Percentiles rank a stretch among this genome's conserved stretches.
Evolutionary conservation across 768 basidiomycete genomes (phyloP).

Genomic region (Termitomyces sp.): DNA sequence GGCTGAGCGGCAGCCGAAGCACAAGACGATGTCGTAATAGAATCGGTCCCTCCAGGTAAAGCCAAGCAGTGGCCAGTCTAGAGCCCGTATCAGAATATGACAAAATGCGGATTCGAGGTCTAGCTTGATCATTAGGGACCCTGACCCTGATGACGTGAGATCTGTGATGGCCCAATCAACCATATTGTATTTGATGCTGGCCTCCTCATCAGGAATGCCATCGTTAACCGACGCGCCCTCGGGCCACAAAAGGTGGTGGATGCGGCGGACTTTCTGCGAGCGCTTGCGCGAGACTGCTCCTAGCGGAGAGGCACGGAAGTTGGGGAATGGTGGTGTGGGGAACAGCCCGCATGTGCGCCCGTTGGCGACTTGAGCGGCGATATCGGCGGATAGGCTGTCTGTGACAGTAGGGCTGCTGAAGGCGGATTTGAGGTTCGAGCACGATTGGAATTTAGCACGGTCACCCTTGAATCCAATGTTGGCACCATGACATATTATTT

Average conservation of each 20-base stretch:
- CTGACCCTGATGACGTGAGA: neutral
- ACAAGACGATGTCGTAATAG: neutral
- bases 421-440: neutral
- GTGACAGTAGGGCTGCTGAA: neutral
- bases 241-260: too few species aligned
- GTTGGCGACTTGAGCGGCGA: neutral
- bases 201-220: neutral
- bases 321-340: neutral
- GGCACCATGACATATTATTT: too few species aligned
- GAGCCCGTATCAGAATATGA: neutral
- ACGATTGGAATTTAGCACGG: neutral
- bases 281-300: neutral
- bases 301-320: neutral
- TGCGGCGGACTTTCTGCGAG: neutral
- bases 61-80: neutral
- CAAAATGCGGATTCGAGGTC: neutral
- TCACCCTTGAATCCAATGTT: neutral
- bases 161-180: neutral
- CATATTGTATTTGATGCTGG: neutral
- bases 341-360: neutral
- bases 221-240: neutral
- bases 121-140: neutral
- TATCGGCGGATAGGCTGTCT: neutral
- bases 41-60: neutral
- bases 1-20: neutral